Percentiles rank a stretch among this genome's conserved stretches.
Evolutionary conservation across 805 yeast genomes (phyloP).

Genomic region (Candida corydali): DNA sequence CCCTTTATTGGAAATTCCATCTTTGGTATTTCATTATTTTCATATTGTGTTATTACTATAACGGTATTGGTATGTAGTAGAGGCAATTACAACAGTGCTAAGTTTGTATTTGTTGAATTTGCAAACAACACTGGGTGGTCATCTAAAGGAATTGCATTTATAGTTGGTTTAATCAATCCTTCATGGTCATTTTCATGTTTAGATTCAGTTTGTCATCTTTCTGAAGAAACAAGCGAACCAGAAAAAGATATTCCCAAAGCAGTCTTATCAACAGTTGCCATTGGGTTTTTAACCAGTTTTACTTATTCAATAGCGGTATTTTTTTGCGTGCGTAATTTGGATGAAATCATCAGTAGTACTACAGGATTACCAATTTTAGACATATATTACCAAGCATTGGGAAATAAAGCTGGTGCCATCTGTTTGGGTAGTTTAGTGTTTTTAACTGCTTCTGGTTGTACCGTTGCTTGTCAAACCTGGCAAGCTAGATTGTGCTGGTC

Average conservation of each 20-base stretch:
- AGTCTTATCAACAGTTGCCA: constrained; percentile 36
- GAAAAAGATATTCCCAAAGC: constrained; percentile 37
- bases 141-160: constrained; percentile 32
- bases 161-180: constrained; percentile 36
- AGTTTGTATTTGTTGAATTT: constrained; percentile 19
- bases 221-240: constrained; percentile 37
- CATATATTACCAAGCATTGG: constrained; percentile 36
- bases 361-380: constrained; percentile 40
- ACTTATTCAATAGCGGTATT: constrained; percentile 39
- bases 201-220: constrained; percentile 40
- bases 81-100: constrained; percentile 27
- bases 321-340: constrained; percentile 31
- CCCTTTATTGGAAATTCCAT: constrained; percentile 33
- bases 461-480: constrained; percentile 40
- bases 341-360: constrained; percentile 20
- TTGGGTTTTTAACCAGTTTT: constrained; percentile 37
- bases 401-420: constrained; percentile 31
- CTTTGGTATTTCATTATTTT: constrained; percentile 30
- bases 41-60: constrained; percentile 31
- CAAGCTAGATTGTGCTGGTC: constrained; percentile 43
- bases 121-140: constrained; percentile 24
- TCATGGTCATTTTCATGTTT: constrained; percentile 38
- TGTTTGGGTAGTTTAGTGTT: constrained; percentile 32
- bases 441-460: constrained; percentile 35
- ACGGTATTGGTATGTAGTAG: constrained; percentile 37